Evolutionary conservation across 768 basidiomycete species (phyloP), one percentile per base, ranked within the genome.

Genomic region (Botryobasidium botryosum): DNA sequence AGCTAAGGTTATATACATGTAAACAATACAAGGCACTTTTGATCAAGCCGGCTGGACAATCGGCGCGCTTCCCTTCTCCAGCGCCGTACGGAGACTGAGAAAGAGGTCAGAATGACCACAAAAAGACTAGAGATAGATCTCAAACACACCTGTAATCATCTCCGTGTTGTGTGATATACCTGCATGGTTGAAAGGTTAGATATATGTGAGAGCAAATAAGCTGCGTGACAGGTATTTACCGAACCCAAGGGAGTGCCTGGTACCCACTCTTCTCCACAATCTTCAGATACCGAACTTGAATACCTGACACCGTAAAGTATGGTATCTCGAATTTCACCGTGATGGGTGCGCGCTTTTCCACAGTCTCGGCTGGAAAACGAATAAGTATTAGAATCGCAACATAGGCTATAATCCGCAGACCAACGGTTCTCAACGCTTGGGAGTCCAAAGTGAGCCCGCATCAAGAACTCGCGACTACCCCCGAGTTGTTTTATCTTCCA

Each of bases 401-500:
- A 6, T 26, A 42, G 25, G 36, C 18, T 32, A 32, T 42, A 13
- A 18, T n/a, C 20, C 12, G 12, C 7, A 5, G 6, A 66, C 85
- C 33, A 46, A 87, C 91, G 88, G 54, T 71, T 83, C 57, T 79
- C 77, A 13, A 97, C 94, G 54, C 83, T 86, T 0, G 94, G 94
- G 35, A 99, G 64, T 40, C 91, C 91, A 60, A 97, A 97, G 59
- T 97, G 94, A 1, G 94, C 94, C 8, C 94, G 72, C 92, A 97
- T 96, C 44, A 96, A 70, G 64, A 91, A 97, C 59, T 99, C 94
- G 31, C 87, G 75, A 29, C 86, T 86, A 4, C 94, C 94, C 4
- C 86, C 91, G 0, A 99, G 72, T 59, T 92, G 87, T 61, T 97
- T 97, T 62, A 99, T 96, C 64, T 96, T 96, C 94, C 94, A 97